These are phyloP conservation scores for Amoebophrya sp. DNA, from an alignment of 169 alveolate genomes.

Conservation along the genomic window DNA sequence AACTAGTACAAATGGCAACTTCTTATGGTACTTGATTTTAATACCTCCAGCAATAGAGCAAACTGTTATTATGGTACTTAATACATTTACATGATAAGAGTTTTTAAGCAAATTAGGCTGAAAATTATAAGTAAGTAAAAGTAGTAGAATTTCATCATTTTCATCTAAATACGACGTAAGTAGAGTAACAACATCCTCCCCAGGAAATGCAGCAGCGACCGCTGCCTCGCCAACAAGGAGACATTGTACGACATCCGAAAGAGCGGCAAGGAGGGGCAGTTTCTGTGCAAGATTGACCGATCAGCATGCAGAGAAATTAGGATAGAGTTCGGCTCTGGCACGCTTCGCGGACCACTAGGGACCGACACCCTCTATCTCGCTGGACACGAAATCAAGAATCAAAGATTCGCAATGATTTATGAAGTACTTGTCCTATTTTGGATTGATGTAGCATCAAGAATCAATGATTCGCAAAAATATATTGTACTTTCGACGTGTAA, in stretches of 20 bases:
- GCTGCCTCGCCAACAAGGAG: conserved; percentile 1
- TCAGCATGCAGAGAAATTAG: background rate
- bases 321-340: background rate
- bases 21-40: too few relatives aligned
- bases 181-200: too few relatives aligned
- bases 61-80: too few relatives aligned
- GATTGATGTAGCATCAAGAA: too few relatives aligned
- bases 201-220: conserved; percentile 3
- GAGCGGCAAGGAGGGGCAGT: background rate
- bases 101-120: background rate
- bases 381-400: background rate
- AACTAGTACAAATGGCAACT: too few relatives aligned
- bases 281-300: background rate
- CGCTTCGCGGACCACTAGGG: background rate
- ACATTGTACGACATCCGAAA: background rate
- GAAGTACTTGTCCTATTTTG: too few relatives aligned
- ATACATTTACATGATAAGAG: too few relatives aligned
- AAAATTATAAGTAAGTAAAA: too few relatives aligned
- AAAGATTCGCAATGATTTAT: background rate
- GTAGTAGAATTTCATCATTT: too few relatives aligned
- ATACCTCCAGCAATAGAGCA: too few relatives aligned
- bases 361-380: background rate
- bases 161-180: too few relatives aligned
- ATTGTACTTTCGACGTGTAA: too few relatives aligned
- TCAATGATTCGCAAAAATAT: background rate